A percentile compares a stretch with the other conserved stretches of the same genome.
Conservation (phyloP, 768 basidiomycete genomes). For the Boletus rubescentipes region DNA sequence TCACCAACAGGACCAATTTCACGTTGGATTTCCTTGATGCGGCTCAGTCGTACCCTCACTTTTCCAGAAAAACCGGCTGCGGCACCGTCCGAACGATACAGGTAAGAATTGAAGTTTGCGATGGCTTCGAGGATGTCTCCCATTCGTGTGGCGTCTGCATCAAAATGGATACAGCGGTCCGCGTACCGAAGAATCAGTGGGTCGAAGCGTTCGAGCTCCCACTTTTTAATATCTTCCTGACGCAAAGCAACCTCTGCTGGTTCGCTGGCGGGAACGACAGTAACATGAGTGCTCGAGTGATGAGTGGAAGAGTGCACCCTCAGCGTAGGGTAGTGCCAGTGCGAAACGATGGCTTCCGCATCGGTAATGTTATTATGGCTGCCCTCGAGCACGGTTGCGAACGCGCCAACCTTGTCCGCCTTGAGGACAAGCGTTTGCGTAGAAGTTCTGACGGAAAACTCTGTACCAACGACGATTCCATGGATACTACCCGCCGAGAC, state of each 20-base stretch:
- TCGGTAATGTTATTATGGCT: background rate
- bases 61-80: slow-evolving; percentile 9
- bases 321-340: slow-evolving; percentile 11
- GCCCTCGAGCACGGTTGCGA: slow-evolving; percentile 15
- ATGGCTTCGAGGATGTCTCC: slow-evolving; percentile 8
- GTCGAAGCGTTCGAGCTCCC: slow-evolving; percentile 20
- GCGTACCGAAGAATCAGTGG: slow-evolving; percentile 10
- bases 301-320: slow-evolving; percentile 4
- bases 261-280: slow-evolving; percentile 8
- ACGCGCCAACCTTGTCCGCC: slow-evolving; percentile 13
- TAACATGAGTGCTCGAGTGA: background rate
- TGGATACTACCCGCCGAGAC: slow-evolving; percentile 22
- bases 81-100: slow-evolving; percentile 16
- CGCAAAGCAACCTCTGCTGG: slow-evolving; percentile 9
- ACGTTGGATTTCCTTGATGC: background rate
- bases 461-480: slow-evolving; percentile 13
- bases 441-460: slow-evolving; percentile 9
- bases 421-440: slow-evolving; percentile 6
- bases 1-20: slow-evolving; percentile 9
- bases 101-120: slow-evolving; percentile 21
- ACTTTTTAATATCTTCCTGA: background rate
- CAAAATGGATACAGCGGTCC: background rate
- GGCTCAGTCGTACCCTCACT: slow-evolving; percentile 12
- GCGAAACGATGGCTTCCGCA: slow-evolving; percentile 10
- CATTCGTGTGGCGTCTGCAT: background rate